These are phyloP conservation scores for Leccinum insolens DNA, from an alignment of 1,284 basidiomycete species.

Conservation along the genomic window DNA sequence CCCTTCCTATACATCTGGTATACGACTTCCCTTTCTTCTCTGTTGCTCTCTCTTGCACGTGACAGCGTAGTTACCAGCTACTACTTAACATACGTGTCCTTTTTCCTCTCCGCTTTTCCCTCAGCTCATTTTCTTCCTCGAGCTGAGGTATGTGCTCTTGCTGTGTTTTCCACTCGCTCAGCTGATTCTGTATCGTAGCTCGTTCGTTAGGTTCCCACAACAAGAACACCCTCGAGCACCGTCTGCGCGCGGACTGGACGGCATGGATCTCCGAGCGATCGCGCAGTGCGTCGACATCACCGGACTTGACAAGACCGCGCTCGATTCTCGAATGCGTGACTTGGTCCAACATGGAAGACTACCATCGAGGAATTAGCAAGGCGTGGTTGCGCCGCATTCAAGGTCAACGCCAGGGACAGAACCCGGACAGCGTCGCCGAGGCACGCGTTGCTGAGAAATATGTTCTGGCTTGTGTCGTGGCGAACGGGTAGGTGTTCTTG, in stretches of 20 bases:
- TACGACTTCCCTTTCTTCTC: no score
- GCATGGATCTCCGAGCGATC: slow-evolving; percentile 46
- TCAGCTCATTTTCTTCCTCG: no score
- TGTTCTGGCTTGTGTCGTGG: slow-evolving; percentile 64
- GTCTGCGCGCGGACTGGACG: slow-evolving; percentile 65
- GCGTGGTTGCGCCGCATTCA: slow-evolving; percentile 55
- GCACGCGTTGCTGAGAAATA: slow-evolving; percentile 59
- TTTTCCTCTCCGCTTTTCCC: no score
- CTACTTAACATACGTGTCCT: no score
- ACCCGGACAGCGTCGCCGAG: slow-evolving; percentile 45
- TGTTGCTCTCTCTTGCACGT: no score
- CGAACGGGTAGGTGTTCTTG: slow-evolving; percentile 53
- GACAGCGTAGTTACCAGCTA: no score
- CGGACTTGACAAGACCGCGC: neutral
- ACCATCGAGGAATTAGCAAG: slow-evolving; percentile 64
- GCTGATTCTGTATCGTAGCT: no score
- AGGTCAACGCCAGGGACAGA: slow-evolving; percentile 35
- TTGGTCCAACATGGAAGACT: slow-evolving; percentile 73
- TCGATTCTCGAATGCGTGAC: slow-evolving; percentile 42
- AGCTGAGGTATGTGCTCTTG: no score
- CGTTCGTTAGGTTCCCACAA: no score
- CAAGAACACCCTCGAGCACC: no score
- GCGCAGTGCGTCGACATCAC: neutral
- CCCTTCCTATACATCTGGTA: no score
- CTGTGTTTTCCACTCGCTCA: no score